Evolutionary conservation across 2,329 filamentous ascomycete species (phyloP), one percentile per base, ranked within the genome.

Genomic region (Paracoccidioides brasiliensis): DNA sequence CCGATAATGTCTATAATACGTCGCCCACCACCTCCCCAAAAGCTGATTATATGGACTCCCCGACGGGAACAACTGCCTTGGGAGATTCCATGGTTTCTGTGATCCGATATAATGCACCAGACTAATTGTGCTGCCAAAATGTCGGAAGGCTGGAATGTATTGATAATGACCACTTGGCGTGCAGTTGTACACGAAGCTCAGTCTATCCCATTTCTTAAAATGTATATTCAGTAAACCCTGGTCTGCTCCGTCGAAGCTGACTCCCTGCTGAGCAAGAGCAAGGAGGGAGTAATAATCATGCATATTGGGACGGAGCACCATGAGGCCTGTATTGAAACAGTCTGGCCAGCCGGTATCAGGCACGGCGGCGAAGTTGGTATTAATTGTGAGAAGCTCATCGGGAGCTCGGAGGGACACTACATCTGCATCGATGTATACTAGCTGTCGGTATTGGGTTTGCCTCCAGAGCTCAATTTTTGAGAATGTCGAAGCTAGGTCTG

Each of bases 331-430:
- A 73, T 98, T 98, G 82, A 97, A 97, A 58, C 90, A 81, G 73
- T 98, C 93, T 38, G 93, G 93, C 93, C 93, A 98, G 63, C 93
- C 93, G 64, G 97, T 90, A 70, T 98, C 93, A 37, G 93, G 90
- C 9, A 88, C 90, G 2, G 93, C 83, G 32, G 83, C 82, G 62
- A 86, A 84, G 32, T 74, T 64, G 38, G 76, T 76, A 9, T 80
- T 73, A 44, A 82, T 69, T 15, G 84, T 79, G 67, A 98, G 94
- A 55, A 98, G 82, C 78, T 98, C 93, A 65, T 98, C 91, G 3
- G 91, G 88, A 38, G 90, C 89, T 62, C 90, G 80, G 59, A 95
- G 80, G 35, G 88, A 88, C n/a, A 98, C 86, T 43, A 95, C 82
- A 66, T 98, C 93, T 59, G 90, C 87, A 68, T 98, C 93, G 60